phyloP scores from a whole-genome alignment of 352 stramenopile genomes.

The Globisporangium middletonii region DNA sequence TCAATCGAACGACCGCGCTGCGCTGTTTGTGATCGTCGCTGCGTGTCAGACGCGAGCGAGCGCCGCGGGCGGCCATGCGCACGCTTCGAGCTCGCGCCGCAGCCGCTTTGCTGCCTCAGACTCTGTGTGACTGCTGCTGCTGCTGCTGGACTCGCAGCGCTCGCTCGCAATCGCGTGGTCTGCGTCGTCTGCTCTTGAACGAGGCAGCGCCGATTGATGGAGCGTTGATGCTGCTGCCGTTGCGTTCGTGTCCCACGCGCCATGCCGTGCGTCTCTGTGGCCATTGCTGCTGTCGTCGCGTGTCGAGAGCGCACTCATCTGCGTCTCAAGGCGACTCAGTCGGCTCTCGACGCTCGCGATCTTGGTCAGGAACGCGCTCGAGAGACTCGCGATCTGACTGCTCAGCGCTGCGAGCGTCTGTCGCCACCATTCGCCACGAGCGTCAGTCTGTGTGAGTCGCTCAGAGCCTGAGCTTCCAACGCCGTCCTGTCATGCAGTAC shows the following conservation, averaged over 20 bases:
- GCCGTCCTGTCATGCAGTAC: background rate
- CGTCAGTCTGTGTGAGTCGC: too few relatives aligned
- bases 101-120: slow-evolving; percentile 8
- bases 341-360: slow-evolving; percentile 32
- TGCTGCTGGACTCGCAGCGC: slow-evolving; percentile 7
- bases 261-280: background rate
- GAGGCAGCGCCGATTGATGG: too few relatives aligned
- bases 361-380: slow-evolving; percentile 24
- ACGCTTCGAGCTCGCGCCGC: slow-evolving; percentile 23
- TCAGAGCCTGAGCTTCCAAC: too few relatives aligned
- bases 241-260: background rate
- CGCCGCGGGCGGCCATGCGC: slow-evolving; percentile 25
- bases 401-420: slow-evolving; percentile 21
- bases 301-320: slow-evolving; percentile 19
- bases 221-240: background rate
- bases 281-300: slow-evolving; percentile 6
- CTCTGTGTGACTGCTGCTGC: slow-evolving; percentile 3
- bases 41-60: slow-evolving; percentile 18
- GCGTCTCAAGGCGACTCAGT: slow-evolving; percentile 23
- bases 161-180: background rate
- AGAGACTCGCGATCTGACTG: slow-evolving; percentile 27
- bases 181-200: background rate
- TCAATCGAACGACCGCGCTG: too few relatives aligned
- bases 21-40: too few relatives aligned
- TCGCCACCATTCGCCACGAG: too few relatives aligned